Evolutionary conservation across 2,329 filamentous ascomycete species (phyloP).

Genomic region (Calonectria fujianensis): DNA sequence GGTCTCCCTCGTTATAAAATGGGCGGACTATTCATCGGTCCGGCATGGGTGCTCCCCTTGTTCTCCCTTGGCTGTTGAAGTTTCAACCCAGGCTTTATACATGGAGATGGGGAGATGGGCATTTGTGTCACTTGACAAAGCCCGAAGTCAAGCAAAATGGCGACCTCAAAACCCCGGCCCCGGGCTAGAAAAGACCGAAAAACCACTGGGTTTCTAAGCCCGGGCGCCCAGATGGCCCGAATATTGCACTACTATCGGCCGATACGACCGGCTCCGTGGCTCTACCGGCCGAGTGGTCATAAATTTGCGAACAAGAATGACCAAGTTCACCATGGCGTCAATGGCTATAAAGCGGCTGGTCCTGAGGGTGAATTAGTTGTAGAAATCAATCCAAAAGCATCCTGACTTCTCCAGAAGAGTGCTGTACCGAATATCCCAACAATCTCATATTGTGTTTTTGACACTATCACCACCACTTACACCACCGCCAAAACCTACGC

Average conservation of each 20-base stretch:
- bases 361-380: neutral
- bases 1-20: neutral
- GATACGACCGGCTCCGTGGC: conserved; percentile 46
- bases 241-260: conserved; percentile 41
- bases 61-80: neutral
- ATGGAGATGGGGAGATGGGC: neutral
- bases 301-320: neutral
- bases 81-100: neutral
- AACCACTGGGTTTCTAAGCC: conserved; percentile 26
- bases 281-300: conserved; percentile 51
- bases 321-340: conserved; percentile 17
- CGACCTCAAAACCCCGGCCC: neutral
- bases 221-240: neutral
- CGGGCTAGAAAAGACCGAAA: conserved; percentile 3
- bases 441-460: neutral
- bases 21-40: conserved; percentile 29
- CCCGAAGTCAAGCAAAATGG: neutral
- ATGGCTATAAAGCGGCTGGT: conserved; percentile 38
- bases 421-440: neutral
- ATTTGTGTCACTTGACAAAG: neutral
- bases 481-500: neutral
- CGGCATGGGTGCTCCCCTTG: neutral
- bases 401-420: neutral
- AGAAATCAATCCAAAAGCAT: conserved; percentile 2
- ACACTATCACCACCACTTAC: neutral